A percentile compares a stretch with the other conserved stretches of the same genome.
phyloP scores from a whole-genome alignment of 2,329 filamentous ascomycete species.

The Lachnellula cervina region DNA sequence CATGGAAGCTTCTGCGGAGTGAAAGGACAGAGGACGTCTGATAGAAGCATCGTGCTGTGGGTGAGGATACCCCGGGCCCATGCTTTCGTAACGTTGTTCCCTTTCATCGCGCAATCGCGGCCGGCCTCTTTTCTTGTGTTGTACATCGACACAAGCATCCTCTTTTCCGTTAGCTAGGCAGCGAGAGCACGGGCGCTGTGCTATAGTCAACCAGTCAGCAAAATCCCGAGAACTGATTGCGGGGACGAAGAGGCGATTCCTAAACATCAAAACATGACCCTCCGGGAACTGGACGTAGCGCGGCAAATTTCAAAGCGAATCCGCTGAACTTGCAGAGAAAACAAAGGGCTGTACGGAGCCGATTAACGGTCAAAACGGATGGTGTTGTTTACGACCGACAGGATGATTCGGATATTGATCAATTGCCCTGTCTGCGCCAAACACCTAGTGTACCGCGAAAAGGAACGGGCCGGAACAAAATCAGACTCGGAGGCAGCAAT shows the following conservation, averaged over 20 bases:
- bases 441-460: no score
- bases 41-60: slow-evolving; percentile 23
- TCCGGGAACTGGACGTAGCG: no score
- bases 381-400: no score
- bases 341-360: no score
- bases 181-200: slow-evolving; percentile 72
- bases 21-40: slow-evolving; percentile 47
- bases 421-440: no score
- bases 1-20: slow-evolving; percentile 41
- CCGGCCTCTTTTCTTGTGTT: slow-evolving; percentile 79
- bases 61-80: slow-evolving; percentile 27
- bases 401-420: no score
- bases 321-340: no score
- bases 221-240: background rate
- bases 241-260: background rate
- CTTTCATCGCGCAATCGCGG: slow-evolving; percentile 71
- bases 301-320: no score
- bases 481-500: no score
- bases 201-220: slow-evolving; percentile 37
- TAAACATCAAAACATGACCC: background rate
- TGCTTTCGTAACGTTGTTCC: slow-evolving; percentile 51
- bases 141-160: slow-evolving; percentile 75
- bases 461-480: no score
- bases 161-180: slow-evolving; percentile 75
- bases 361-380: no score